A percentile compares a stretch with the other conserved stretches of the same genome.
Conservation (phyloP, 176 grass and related monocot species). For the Oryza brachyantha region DNA sequence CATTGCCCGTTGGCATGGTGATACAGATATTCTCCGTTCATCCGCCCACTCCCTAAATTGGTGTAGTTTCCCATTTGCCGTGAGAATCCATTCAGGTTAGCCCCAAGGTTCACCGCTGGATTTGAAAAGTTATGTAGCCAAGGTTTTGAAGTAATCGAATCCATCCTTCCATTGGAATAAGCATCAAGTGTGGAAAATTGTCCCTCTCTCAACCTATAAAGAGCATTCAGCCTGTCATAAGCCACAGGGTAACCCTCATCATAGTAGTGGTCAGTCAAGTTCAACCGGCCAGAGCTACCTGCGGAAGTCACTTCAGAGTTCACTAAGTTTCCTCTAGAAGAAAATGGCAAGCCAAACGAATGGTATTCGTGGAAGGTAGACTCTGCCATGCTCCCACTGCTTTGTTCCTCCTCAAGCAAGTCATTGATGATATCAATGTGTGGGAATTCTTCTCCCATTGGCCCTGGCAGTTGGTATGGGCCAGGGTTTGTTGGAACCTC, state of each 20-base stretch:
- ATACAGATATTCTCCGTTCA: constrained; percentile 60
- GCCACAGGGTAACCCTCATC: constrained; percentile 27
- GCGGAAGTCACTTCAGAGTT: constrained; percentile 32
- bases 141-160: constrained; percentile 28
- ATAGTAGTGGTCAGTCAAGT: constrained; percentile 47
- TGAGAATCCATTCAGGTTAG: constrained; percentile 38
- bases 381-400: constrained; percentile 32
- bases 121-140: constrained; percentile 49
- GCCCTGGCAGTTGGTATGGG: constrained; percentile 43
- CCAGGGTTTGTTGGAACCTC: constrained; percentile 38
- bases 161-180: constrained; percentile 46
- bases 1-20: constrained; percentile 46
- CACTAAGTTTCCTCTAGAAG: constrained; percentile 39
- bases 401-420: constrained; percentile 82
- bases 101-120: constrained; percentile 44
- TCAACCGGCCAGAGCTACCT: constrained; percentile 45
- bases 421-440: constrained; percentile 98
- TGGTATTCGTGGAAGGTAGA: constrained; percentile 42
- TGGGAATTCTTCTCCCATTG: constrained; percentile 73
- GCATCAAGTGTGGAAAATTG: constrained; percentile 37
- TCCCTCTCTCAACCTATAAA: constrained; percentile 45
- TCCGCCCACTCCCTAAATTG: constrained; percentile 42
- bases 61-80: constrained; percentile 42
- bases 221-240: constrained; percentile 43
- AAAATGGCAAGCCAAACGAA: constrained; percentile 42